These are phyloP conservation scores for Dothidotthia symphoricarpi DNA, from an alignment of 2,329 filamentous ascomycete genomes.

Conservation along the genomic window DNA sequence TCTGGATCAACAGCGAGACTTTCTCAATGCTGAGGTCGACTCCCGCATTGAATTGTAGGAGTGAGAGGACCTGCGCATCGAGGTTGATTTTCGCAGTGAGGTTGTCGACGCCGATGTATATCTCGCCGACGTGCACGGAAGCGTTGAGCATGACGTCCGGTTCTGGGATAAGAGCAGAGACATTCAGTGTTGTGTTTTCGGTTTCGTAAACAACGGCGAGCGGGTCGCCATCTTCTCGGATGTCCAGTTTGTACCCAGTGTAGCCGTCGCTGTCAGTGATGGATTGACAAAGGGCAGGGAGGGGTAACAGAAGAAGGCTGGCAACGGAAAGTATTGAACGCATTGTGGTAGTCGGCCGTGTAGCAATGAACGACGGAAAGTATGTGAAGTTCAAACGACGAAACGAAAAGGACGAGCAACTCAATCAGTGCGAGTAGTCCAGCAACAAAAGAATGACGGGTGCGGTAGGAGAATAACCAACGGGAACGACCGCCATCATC, in stretches of 20 bases:
- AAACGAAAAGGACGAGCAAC: constrained; percentile 11
- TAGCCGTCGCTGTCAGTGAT: constrained; percentile 49
- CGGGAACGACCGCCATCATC: constrained; percentile 19
- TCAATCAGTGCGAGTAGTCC: constrained; percentile 17
- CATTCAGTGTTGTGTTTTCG: constrained; percentile 46
- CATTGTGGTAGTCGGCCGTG: constrained; percentile 19
- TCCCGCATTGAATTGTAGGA: constrained; percentile 61
- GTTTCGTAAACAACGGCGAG: constrained; percentile 56
- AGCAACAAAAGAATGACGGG: constrained; percentile 9
- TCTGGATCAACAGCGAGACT: constrained; percentile 57
- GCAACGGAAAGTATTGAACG: constrained; percentile 25
- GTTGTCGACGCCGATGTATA: constrained; percentile 59
- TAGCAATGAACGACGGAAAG: constrained; percentile 9
- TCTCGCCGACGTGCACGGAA: constrained; percentile 57
- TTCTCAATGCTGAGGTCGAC: constrained; percentile 59
- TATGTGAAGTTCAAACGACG: not conserved
- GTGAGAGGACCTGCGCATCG: constrained; percentile 57
- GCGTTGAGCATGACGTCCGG: constrained; percentile 64
- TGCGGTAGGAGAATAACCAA: too few species aligned
- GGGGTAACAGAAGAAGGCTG: constrained; percentile 35
- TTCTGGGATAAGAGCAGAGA: constrained; percentile 45
- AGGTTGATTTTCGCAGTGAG: constrained; percentile 61
- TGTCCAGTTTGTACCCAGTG: constrained; percentile 55
- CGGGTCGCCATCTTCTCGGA: constrained; percentile 50
- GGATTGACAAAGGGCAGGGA: constrained; percentile 35